Percentiles rank a stretch among this genome's conserved stretches.
Evolutionary conservation across 192 early-diverging fungal species (phyloP).

Genomic region (Gonapodya sp.): DNA sequence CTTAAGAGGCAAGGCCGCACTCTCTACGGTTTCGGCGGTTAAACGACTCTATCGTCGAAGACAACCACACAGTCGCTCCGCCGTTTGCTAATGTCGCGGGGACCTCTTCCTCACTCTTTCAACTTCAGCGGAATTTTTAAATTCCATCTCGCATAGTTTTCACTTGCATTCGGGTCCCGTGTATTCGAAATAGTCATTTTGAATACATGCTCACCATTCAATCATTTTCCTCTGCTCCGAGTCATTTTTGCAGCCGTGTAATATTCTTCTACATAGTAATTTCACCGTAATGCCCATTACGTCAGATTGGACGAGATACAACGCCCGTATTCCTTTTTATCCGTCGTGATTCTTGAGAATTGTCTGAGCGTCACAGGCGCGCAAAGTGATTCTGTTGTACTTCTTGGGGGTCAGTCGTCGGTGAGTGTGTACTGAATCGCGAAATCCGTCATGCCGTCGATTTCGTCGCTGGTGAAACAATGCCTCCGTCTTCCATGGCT

Average conservation of each 20-base stretch:
- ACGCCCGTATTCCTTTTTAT: neutral
- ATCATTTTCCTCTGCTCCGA: neutral
- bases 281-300: neutral
- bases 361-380: no score
- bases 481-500: no score
- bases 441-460: no score
- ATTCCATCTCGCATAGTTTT: neutral
- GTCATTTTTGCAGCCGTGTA: neutral
- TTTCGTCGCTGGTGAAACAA: no score
- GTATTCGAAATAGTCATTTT: neutral
- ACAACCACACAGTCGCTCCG: neutral
- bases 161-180: neutral
- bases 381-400: no score
- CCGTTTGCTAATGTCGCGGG: neutral
- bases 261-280: neutral
- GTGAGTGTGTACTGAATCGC: neutral
- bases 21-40: slow-evolving; percentile 78
- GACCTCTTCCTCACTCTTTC: neutral
- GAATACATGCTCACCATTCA: neutral
- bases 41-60: slow-evolving; percentile 23
- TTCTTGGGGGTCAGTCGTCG: neutral
- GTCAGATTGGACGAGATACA: neutral
- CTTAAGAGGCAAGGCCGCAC: slow-evolving; percentile 96
- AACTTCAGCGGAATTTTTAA: neutral
- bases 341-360: neutral